These are phyloP conservation scores for Pelargonium exstipulatum DNA, from an alignment of 441 rosid species.

Conservation along the genomic window DNA sequence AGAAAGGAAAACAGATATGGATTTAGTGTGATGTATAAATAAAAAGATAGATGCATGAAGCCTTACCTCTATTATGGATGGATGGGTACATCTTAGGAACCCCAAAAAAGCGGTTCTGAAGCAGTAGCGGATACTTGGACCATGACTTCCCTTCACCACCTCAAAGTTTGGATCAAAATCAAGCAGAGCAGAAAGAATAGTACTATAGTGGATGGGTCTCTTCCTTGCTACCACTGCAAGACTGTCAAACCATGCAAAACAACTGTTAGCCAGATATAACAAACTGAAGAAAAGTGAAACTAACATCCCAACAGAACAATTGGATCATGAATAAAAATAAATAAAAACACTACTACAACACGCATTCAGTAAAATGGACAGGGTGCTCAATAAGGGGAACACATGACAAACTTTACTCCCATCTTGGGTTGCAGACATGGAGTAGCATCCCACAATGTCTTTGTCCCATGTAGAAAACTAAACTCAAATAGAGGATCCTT, in stretches of 20 bases:
- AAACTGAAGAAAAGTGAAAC: conserved; percentile 5
- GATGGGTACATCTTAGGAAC: conserved; percentile 77
- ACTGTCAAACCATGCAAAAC: conserved; percentile 47
- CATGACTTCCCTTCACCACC: conserved; percentile 59
- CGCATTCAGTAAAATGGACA: not conserved
- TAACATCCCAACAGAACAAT: not conserved
- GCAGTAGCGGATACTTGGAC: conserved; percentile 76
- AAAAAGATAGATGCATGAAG: conserved; percentile 15
- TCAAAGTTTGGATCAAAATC: conserved; percentile 69
- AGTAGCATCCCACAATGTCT: not conserved
- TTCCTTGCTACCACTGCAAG: conserved; percentile 88
- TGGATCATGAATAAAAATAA: not conserved
- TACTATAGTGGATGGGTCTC: conserved; percentile 69
- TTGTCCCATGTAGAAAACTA: not conserved
- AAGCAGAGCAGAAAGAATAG: conserved; percentile 68
- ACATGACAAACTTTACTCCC: not conserved
- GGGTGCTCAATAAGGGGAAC: not conserved
- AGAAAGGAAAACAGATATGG: not conserved
- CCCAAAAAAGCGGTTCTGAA: conserved; percentile 93
- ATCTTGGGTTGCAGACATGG: not conserved
- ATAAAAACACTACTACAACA: not conserved
- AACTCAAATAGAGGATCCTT: not conserved
- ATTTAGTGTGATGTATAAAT: conserved; percentile 4
- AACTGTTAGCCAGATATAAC: conserved; percentile 7
- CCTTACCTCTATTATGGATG: conserved; percentile 74